phyloP scores from a whole-genome alignment of 192 early-diverging fungal species.

The Backusella parvicylindrica region DNA sequence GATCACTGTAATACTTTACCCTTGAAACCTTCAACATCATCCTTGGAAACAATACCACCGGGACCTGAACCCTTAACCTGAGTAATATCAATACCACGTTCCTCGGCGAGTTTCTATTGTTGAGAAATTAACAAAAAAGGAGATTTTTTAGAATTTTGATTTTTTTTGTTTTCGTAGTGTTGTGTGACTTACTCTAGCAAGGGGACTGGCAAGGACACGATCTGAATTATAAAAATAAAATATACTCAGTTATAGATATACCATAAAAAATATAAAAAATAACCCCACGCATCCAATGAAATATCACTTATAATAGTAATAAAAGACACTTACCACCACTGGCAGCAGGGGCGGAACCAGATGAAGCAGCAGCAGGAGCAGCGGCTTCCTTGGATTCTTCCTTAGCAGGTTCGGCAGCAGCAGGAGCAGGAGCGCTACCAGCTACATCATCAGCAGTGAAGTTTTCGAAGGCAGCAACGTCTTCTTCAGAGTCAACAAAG shows the following conservation, averaged over 20 bases:
- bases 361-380: conserved; percentile 5
- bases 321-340: conserved; percentile 8
- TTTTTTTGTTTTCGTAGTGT: not conserved
- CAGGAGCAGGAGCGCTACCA: conserved; percentile 36
- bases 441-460: conserved; percentile 60
- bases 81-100: conserved; percentile 75
- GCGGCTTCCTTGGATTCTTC: conserved; percentile 25
- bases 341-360: conserved; percentile 36
- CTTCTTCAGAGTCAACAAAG: conserved; percentile 86
- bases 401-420: conserved; percentile 27
- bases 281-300: not conserved
- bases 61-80: conserved; percentile 86
- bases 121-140: conserved; percentile 3
- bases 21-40: conserved; percentile 77
- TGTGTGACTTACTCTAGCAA: conserved; percentile 19
- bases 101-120: conserved; percentile 72
- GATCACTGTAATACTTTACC: too few relatives aligned
- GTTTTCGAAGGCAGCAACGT: conserved; percentile 84
- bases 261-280: not conserved
- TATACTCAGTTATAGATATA: not conserved
- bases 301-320: too few relatives aligned
- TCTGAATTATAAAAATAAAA: conserved; percentile 6
- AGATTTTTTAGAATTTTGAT: not conserved
- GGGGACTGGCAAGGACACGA: conserved; percentile 32
- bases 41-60: conserved; percentile 86